Conservation (phyloP, 768 basidiomycete species). For the Clathrus columnatus region DNA sequence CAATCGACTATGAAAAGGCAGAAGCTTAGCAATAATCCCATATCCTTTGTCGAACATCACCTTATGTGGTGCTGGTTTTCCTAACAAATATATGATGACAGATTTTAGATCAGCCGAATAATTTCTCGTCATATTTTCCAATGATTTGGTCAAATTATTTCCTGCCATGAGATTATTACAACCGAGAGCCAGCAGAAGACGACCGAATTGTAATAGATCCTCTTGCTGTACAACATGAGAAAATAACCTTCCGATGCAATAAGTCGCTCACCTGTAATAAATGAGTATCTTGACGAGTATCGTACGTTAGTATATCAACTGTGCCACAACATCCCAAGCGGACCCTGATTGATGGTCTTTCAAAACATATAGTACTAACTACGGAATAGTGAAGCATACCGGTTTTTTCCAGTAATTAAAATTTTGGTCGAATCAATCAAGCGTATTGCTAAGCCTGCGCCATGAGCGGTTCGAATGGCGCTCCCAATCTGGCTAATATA, state of each 20-base stretch:
- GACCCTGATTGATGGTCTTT: conserved; percentile 36
- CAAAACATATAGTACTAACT: neutral
- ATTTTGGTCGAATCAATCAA: conserved; percentile 84
- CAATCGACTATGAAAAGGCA: conserved; percentile 47
- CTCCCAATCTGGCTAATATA: conserved; percentile 86
- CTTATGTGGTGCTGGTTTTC: conserved; percentile 61
- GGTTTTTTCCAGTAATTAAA: conserved; percentile 80
- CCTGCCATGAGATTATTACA: conserved; percentile 56
- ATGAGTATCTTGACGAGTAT: conserved; percentile 50
- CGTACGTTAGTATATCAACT: conserved; percentile 76
- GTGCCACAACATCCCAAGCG: conserved; percentile 84
- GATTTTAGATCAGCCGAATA: conserved; percentile 83
- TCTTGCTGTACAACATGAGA: conserved; percentile 46
- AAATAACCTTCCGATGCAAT: neutral
- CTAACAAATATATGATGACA: conserved; percentile 61
- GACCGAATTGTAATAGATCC: conserved; percentile 80
- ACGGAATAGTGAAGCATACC: conserved; percentile 36
- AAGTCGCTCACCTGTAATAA: conserved; percentile 36
- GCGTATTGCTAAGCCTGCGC: conserved; percentile 68
- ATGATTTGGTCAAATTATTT: conserved; percentile 55
- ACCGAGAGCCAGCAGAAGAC: conserved; percentile 71
- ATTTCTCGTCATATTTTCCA: conserved; percentile 62
- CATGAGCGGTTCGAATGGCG: conserved; percentile 82
- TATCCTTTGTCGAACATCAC: conserved; percentile 23
- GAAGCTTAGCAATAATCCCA: neutral